Evolutionary conservation across 495 filamentous ascomycete genomes (phyloP).

Genomic region (Tetracladium setigerum): DNA sequence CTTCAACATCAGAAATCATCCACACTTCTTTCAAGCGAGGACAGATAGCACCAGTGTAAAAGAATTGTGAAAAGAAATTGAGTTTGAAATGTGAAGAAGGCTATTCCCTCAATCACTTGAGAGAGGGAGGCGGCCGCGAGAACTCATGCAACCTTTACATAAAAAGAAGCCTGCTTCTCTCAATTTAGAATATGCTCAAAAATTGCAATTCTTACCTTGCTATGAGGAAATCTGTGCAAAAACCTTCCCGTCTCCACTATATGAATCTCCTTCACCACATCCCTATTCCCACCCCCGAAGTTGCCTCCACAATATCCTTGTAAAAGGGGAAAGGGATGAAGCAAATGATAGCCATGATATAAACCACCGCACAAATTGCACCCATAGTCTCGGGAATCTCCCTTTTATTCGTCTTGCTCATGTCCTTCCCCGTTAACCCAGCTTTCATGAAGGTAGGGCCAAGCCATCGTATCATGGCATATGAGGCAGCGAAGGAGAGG

Average conservation of each 20-base stretch:
- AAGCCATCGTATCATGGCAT: conserved; percentile 89
- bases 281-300: conserved; percentile 89
- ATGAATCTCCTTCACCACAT: conserved; percentile 61
- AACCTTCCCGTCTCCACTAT: conserved; percentile 60
- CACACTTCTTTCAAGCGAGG: no score
- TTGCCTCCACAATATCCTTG: conserved; percentile 94
- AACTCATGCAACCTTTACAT: no score
- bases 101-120: background rate
- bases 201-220: conserved; percentile 53
- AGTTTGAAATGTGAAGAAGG: background rate
- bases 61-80: background rate
- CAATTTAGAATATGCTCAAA: conserved; percentile 4
- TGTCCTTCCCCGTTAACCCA: conserved; percentile 84
- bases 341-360: conserved; percentile 74
- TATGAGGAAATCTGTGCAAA: conserved; percentile 87
- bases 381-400: conserved; percentile 97
- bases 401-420: conserved; percentile 66
- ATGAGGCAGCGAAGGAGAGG: conserved; percentile 72
- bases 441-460: conserved; percentile 81
- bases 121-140: no score
- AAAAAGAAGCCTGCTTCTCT: background rate
- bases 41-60: no score
- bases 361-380: conserved; percentile 87
- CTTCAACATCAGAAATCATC: no score
- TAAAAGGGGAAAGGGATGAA: conserved; percentile 98